Evolutionary conservation across 306 rosid species (phyloP).

Genomic region (Astragalus membranaceus): DNA sequence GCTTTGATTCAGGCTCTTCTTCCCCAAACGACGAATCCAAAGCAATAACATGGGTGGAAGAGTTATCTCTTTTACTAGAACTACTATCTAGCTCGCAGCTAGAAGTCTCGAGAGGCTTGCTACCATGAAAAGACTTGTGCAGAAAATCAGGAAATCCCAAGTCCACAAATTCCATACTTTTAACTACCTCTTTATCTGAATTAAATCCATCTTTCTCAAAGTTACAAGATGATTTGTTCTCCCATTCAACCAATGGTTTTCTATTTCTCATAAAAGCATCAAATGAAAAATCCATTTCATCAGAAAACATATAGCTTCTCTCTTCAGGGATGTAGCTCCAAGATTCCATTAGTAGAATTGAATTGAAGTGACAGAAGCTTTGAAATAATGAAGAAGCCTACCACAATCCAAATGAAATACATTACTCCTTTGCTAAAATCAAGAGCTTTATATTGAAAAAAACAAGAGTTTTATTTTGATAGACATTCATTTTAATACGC

Average conservation of each 20-base stretch:
- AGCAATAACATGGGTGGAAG: slow-evolving; percentile 42
- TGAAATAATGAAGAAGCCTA: slow-evolving; percentile 27
- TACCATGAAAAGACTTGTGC: slow-evolving; percentile 34
- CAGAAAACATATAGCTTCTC: slow-evolving; percentile 46
- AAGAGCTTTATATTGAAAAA: background rate
- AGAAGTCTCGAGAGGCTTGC: slow-evolving; percentile 33
- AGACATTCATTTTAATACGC: background rate
- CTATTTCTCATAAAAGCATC: slow-evolving; percentile 49
- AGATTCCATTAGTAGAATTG: slow-evolving; percentile 50
- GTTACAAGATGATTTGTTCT: slow-evolving; percentile 33
- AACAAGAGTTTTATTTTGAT: background rate
- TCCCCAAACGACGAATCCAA: slow-evolving; percentile 47
- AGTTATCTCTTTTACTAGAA: slow-evolving; percentile 35
- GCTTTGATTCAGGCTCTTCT: slow-evolving; percentile 46
- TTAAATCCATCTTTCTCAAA: slow-evolving; percentile 37
- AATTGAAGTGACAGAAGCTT: slow-evolving; percentile 19
- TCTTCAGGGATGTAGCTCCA: slow-evolving; percentile 62
- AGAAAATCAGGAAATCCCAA: slow-evolving; percentile 46
- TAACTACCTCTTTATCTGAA: slow-evolving; percentile 37
- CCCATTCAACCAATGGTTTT: slow-evolving; percentile 49
- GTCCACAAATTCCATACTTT: slow-evolving; percentile 47
- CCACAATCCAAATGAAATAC: slow-evolving; percentile 18
- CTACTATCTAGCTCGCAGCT: slow-evolving; percentile 40
- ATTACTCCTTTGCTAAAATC: slow-evolving; percentile 24
- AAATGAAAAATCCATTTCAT: slow-evolving; percentile 52